Base-by-base conservation (phyloP, 768 basidiomycete genomes). In the Rhodotorula kratochvilovae region DNA sequence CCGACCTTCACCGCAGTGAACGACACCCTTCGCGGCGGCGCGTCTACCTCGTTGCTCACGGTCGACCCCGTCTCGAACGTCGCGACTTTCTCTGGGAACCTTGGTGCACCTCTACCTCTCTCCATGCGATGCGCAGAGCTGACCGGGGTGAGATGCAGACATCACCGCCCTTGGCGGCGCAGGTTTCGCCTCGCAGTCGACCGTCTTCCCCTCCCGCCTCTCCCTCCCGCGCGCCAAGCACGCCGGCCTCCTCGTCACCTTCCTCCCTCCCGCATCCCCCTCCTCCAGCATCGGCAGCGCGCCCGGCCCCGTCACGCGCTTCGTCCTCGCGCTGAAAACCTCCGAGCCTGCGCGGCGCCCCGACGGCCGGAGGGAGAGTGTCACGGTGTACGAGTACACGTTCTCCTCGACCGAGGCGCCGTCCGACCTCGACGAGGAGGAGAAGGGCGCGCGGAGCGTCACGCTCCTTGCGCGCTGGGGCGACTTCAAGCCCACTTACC, bases 131-230 rank as follows among this genome's bases (percentile, higher is more conserved):
- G 23, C 7, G 7, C 46, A 4, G 46, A 48, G 19, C 50, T n/a
- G 25, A 27, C 27, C 7, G 27, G 11, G 6, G n/a, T 15, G 13
- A 27, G n/a, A 13, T 27, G n/a, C 64, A 75, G 77, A 77, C 61
- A 76, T 70, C 51, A 61, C 63, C 29, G 62, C 77, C 15, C 61
- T 77, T 42, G 77, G 75, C 27, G 77, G 77, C n/a, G 77, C 77
- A 12, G 77, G 77, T 6, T 77, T 77, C 67, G 77, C 77, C 23
- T 76, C 75, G 17, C 77, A 75, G 50, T 61, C 69, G 10, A 61
- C 73, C 21, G 31, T 39, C 53, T 64, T 61, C 55, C 57, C 67
- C 39, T 11, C 65, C 13, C 59, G 69, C 10, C 66, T 73, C 27
- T 46, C 53, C 11, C 54, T 71, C 58, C 27, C 62, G 29, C 51